These are phyloP conservation scores for Phytophthora brassicae DNA, from an alignment of 352 stramenopile genomes.

Conservation along the genomic window DNA sequence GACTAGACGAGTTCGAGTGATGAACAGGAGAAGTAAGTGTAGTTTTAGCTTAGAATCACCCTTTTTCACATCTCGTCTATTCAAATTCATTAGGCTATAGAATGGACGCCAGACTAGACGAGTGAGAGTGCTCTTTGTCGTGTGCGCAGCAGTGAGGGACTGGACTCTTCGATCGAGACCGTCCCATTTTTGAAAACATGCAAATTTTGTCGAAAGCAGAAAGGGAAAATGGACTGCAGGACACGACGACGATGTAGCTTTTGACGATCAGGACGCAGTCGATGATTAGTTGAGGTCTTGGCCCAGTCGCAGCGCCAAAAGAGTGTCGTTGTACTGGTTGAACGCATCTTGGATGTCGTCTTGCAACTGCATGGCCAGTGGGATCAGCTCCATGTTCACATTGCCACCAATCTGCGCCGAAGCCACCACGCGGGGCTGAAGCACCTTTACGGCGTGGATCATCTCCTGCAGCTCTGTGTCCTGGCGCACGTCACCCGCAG, in stretches of 20 bases:
- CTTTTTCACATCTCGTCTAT: conserved; percentile 36
- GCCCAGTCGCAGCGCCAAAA: conserved; percentile 80
- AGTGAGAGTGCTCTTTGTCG: conserved; percentile 12
- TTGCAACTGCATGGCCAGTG: conserved; percentile 88
- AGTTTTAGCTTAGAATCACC: too few species aligned
- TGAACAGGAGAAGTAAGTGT: background rate
- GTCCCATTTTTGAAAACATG: conserved; percentile 32
- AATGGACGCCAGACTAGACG: conserved; percentile 22
- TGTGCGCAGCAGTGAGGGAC: conserved; percentile 19
- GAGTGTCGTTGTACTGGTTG: conserved; percentile 91
- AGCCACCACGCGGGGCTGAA: conserved; percentile 78
- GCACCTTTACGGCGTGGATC: conserved; percentile 89
- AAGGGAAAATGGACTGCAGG: conserved; percentile 24
- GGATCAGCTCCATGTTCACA: conserved; percentile 88
- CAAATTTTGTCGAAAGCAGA: conserved; percentile 26
- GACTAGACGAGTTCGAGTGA: conserved; percentile 28
- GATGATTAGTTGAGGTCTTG: conserved; percentile 79
- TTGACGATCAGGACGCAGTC: conserved; percentile 82
- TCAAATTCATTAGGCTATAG: conserved; percentile 29
- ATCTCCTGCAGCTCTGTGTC: conserved; percentile 90
- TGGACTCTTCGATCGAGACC: conserved; percentile 35
- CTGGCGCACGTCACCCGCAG: conserved; percentile 81
- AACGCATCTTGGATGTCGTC: conserved; percentile 91
- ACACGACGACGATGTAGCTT: conserved; percentile 21
- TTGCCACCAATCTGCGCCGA: conserved; percentile 87